Evolutionary conservation across 768 basidiomycete genomes (phyloP), one percentile per base, ranked within the genome.

Genomic region (Imleria badia): DNA sequence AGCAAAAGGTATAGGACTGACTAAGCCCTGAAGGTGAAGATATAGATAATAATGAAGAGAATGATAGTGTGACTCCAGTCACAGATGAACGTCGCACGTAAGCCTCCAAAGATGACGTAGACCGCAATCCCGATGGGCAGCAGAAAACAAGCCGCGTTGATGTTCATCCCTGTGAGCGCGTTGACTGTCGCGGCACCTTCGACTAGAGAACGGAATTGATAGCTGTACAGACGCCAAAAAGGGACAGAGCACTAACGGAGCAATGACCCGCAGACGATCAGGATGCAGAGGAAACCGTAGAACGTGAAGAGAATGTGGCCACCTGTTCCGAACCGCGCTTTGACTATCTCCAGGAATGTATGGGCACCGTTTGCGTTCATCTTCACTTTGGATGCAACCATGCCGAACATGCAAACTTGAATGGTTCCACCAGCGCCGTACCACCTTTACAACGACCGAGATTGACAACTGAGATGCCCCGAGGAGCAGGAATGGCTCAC

Each of bases 331-430:
- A 79, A 81, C 12, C 80, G 74, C 1, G 68, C 71, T 53, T 77
- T 75, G 33, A 80, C 79, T 33, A 84, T 81, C 72, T 85, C 81
- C 23, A 82, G 68, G 59, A 81, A 84, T 0, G 82, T 85, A 58
- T 80, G 80, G 0, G 81, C 81, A 15, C 78, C 76, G 31, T 81
- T 81, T 0, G 82, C 83, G 46, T 83, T 83, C 73, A 76, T 76
- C 65, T 84, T 85, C 12, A 84, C 77, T 60, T 82, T 79, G 1
- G 80, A 76, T 30, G 81, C 81, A 6, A 81, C 64, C 72, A 79
- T 77, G 33, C 75, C 78, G 51, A 83, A 83, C 52, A 82, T 73
- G 6, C 74, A 73, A 19, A 83, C 74, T 61, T 82, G 81, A 20
- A 80, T 78, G 0, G 81, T 83, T 35, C 76, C 79, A 3, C 80